Conservation (phyloP, 345 rosid genomes). For the Psidium friedrichsthalianum region DNA sequence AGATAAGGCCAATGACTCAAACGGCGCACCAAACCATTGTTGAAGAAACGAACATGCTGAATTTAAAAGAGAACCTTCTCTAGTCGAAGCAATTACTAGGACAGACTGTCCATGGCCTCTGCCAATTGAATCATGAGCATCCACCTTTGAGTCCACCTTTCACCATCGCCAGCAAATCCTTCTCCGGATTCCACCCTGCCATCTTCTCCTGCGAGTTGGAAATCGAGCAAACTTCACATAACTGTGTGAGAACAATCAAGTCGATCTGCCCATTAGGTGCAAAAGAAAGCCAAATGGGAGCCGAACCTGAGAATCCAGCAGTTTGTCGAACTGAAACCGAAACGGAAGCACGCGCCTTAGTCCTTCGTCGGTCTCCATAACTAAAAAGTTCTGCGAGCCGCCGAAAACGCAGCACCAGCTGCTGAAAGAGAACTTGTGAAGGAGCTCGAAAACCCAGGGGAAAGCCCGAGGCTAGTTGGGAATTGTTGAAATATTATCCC, state of each 20-base stretch:
- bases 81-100: too few species aligned
- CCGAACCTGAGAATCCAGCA: neutral
- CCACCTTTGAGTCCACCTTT: neutral
- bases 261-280: neutral
- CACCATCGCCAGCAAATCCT: neutral
- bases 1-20: too few species aligned
- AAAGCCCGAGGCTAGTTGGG: neutral
- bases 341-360: neutral
- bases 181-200: neutral
- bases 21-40: too few species aligned
- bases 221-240: neutral
- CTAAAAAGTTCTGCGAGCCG: neutral
- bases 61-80: too few species aligned
- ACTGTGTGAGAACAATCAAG: neutral
- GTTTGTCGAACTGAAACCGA: neutral
- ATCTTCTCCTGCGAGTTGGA: neutral
- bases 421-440: neutral
- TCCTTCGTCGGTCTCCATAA: neutral
- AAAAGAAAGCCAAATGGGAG: neutral
- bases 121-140: neutral
- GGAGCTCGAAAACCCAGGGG: neutral
- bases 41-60: neutral
- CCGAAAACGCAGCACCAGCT: neutral
- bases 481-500: neutral
- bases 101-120: neutral